Evolutionary conservation across 2,329 filamentous ascomycete genomes (phyloP).

Genomic region (Penicillium hesseltinei): DNA sequence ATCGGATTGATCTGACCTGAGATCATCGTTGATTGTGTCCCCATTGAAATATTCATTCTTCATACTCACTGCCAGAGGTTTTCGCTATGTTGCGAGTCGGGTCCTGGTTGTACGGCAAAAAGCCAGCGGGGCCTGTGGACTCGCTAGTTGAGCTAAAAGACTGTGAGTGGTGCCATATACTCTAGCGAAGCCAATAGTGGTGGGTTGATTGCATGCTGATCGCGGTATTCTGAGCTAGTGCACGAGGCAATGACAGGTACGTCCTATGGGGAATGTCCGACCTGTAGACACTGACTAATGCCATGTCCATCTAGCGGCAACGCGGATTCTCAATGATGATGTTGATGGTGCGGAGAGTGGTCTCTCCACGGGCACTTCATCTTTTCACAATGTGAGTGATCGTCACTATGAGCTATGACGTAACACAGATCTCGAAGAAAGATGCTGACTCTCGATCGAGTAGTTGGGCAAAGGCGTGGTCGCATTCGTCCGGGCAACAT

Average conservation of each 20-base stretch:
- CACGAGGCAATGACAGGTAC: slow-evolving; percentile 47
- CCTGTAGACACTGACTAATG: not conserved
- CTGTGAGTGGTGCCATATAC: slow-evolving; percentile 32
- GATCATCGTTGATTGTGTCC: not conserved
- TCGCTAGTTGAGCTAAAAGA: slow-evolving; percentile 57
- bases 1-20: slow-evolving; percentile 6
- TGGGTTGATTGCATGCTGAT: slow-evolving; percentile 18
- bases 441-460: slow-evolving; percentile 6
- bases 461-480: slow-evolving; percentile 77
- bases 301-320: slow-evolving; percentile 52
- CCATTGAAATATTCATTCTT: not conserved
- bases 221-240: slow-evolving; percentile 25
- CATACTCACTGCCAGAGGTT: not conserved
- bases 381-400: slow-evolving; percentile 71
- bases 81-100: slow-evolving; percentile 42
- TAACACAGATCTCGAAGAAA: not conserved
- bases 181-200: not conserved
- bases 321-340: slow-evolving; percentile 83
- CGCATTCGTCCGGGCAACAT: slow-evolving; percentile 77
- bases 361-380: slow-evolving; percentile 69
- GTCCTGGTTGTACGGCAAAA: slow-evolving; percentile 47
- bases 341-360: slow-evolving; percentile 76
- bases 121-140: slow-evolving; percentile 53
- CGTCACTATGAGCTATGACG: slow-evolving; percentile 8
- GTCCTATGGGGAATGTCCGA: slow-evolving; percentile 1